These are phyloP conservation scores for Pseudogymnoascus verrucosus DNA, from an alignment of 2,329 filamentous ascomycete species.

Conservation along the genomic window DNA sequence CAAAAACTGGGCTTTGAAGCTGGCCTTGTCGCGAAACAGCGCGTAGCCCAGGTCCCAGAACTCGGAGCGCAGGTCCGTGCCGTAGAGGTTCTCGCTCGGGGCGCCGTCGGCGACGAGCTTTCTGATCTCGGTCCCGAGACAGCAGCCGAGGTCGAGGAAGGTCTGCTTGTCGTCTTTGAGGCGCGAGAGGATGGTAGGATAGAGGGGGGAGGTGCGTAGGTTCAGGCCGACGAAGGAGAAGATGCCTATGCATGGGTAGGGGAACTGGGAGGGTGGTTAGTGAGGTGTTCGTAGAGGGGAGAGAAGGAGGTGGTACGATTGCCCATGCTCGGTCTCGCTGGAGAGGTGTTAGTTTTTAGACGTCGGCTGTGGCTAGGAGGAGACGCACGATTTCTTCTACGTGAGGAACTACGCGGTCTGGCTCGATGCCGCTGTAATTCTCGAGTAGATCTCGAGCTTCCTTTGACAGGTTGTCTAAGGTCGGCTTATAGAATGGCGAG, in stretches of 20 bases:
- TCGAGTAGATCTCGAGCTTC: conserved; percentile 13
- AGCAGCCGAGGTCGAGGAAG: conserved; percentile 33
- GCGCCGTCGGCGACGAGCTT: conserved; percentile 31
- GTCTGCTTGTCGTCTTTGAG: conserved; percentile 12
- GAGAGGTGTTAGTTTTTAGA: background rate
- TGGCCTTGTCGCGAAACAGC: conserved; percentile 29
- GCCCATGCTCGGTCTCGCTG: conserved; percentile 16
- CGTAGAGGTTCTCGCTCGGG: conserved; percentile 24
- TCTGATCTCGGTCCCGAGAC: conserved; percentile 33
- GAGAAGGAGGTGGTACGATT: conserved; percentile 13
- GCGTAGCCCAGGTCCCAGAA: conserved; percentile 32
- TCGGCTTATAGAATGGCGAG: conserved; percentile 10
- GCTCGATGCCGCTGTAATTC: conserved; percentile 14
- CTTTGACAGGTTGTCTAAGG: conserved; percentile 9
- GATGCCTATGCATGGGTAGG: conserved; percentile 21
- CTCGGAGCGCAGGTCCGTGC: conserved; percentile 25
- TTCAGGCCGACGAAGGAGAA: conserved; percentile 20
- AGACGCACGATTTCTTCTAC: conserved; percentile 12
- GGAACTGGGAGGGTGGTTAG: background rate
- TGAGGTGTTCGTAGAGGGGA: background rate
- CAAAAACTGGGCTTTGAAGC: conserved; percentile 27
- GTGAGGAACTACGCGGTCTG: conserved; percentile 12
- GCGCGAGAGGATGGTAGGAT: conserved; percentile 14
- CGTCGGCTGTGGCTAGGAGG: background rate
- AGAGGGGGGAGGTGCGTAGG: conserved; percentile 12